Evolutionary conservation across 2,329 filamentous ascomycete genomes (phyloP), one percentile per base, ranked within the genome.

Genomic region (Tolypocladium inflatum): DNA sequence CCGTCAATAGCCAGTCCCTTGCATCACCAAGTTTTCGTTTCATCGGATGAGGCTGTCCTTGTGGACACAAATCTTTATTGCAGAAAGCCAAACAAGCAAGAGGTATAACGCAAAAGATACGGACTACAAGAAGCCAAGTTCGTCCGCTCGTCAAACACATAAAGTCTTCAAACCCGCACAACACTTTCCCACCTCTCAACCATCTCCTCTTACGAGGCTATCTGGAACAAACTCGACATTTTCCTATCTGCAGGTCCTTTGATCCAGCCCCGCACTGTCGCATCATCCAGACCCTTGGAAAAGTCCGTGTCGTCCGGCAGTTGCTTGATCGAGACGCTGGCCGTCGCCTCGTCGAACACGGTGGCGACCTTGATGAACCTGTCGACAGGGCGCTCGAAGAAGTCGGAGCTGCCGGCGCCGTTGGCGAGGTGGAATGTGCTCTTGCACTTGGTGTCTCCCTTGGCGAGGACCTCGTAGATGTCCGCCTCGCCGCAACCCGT

Each of bases 401-500:
- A 92, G 71, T 91, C 84, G 37, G 82, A 85, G 68, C 85, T 83
- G 56, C 88, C 87, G 39, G 82, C 86, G 35, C 82, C 76, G 55
- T 80, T 76, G 62, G 83, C 81, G 61, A 79, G 74, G 73, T 91
- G 88, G 65, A 91, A 77, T 19, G 87, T 89, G 43, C 84, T 85
- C 74, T 89, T 91, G 73, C 83, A 82, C 66, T 83, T 83, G 50
- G 75, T 78, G 68, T 87, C 83, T 35, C 88, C 88, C 1, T 78
- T 70, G 60, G 80, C 77, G 45, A 92, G 81, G 30, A 89, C 79
- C 74, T 92, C 89, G 66, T 87, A 85, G 57, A 91, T 78, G 66
- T 93, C 89, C 61, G 88, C 82, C 74, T 93, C 89, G 65, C 87
- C 88, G 68, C 89, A 91, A 42, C 83, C 66, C 68, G 73, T 77